Conservation (phyloP, 1,139 yeast species). For the Yamadazyma trypodendri region DNA sequence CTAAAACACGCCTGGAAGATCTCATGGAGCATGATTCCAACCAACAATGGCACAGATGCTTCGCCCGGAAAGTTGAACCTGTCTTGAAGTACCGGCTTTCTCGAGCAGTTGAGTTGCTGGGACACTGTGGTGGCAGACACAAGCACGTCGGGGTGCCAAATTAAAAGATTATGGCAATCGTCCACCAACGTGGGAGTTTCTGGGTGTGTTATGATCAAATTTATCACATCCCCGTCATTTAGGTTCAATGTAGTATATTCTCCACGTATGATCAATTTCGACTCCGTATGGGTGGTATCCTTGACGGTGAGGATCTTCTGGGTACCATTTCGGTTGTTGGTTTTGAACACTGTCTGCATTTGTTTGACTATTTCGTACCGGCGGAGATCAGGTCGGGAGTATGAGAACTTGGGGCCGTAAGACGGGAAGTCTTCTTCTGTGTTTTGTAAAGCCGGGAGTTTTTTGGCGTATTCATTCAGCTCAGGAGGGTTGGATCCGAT, state of each 20-base stretch:
- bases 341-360: conserved; percentile 29
- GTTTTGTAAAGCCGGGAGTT: conserved; percentile 6
- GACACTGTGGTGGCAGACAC: conserved; percentile 83
- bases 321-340: conserved; percentile 25
- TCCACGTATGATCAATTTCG: conserved; percentile 46
- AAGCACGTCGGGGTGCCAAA: conserved; percentile 81
- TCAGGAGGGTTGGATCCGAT: not conserved
- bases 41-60: conserved; percentile 57
- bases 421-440: conserved; percentile 6
- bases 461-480: conserved; percentile 8
- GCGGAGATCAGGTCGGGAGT: conserved; percentile 44
- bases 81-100: conserved; percentile 64
- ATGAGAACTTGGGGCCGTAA: conserved; percentile 38
- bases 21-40: conserved; percentile 79
- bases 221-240: conserved; percentile 53
- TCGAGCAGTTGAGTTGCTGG: conserved; percentile 67
- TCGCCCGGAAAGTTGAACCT: conserved; percentile 58
- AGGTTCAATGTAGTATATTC: conserved; percentile 49
- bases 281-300: conserved; percentile 27
- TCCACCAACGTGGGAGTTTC: conserved; percentile 46
- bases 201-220: conserved; percentile 51
- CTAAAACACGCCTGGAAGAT: conserved; percentile 69
- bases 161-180: conserved; percentile 57
- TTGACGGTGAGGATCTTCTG: conserved; percentile 54
- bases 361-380: conserved; percentile 50